Conservation (phyloP, 2,329 filamentous ascomycete species). For the Clonostachys solani region DNA sequence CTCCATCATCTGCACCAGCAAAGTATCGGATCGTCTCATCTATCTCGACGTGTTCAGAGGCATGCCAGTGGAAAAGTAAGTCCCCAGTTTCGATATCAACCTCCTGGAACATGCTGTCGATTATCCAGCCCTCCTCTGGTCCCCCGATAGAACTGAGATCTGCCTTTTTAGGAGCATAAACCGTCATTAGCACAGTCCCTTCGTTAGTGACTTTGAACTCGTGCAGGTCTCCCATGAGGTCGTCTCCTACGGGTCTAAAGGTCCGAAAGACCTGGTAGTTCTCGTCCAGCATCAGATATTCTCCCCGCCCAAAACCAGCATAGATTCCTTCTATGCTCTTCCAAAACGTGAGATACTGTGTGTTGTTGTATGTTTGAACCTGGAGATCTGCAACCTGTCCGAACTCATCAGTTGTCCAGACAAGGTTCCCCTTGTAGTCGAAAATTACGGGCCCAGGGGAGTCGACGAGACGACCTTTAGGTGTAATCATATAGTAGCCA, state of each 20-base stretch:
- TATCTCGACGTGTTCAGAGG: slow-evolving; percentile 19
- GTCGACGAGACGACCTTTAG: slow-evolving; percentile 24
- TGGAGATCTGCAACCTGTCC: slow-evolving; percentile 14
- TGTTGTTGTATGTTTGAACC: slow-evolving; percentile 22
- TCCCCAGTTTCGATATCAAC: slow-evolving; percentile 43
- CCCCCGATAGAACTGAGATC: slow-evolving; percentile 14
- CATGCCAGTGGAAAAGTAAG: slow-evolving; percentile 42
- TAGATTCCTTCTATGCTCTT: slow-evolving; percentile 7
- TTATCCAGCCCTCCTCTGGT: slow-evolving; percentile 16
- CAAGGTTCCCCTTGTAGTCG: slow-evolving; percentile 33
- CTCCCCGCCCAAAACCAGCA: not conserved
- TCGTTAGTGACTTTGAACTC: slow-evolving; percentile 33
- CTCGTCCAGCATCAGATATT: slow-evolving; percentile 17
- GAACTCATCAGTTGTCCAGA: slow-evolving; percentile 27
- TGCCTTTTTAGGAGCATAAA: slow-evolving; percentile 22
- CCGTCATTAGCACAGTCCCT: slow-evolving; percentile 31
- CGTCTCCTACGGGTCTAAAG: slow-evolving; percentile 11
- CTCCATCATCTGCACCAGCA: slow-evolving; percentile 3
- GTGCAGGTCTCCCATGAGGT: slow-evolving; percentile 20
- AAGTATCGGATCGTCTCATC: slow-evolving; percentile 6
- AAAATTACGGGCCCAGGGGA: slow-evolving; percentile 35
- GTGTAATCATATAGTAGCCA: slow-evolving; percentile 30
- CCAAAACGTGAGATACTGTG: slow-evolving; percentile 28
- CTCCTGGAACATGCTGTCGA: slow-evolving; percentile 34
- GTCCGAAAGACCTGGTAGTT: slow-evolving; percentile 18